Evolutionary conservation across 306 rosid genomes (phyloP), one percentile per base, ranked within the genome.

Genomic region (Alnus glutinosa): DNA sequence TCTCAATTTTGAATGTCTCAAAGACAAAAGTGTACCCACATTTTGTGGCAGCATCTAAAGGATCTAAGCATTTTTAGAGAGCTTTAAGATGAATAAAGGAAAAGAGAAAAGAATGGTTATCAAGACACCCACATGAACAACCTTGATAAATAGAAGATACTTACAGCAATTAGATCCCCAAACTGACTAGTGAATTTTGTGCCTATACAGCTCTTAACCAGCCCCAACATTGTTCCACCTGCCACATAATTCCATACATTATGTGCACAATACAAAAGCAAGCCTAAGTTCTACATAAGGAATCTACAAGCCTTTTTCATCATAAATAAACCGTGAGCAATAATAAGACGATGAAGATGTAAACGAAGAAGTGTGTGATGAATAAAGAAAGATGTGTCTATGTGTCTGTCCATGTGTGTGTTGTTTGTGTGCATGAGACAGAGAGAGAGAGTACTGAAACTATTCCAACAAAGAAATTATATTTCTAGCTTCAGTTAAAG

Each of bases 141-240:
- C 70, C 80, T 13, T 28, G 23, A 62, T 52, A 44, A 68, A 71
- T 8, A 37, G 66, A 76, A 81, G 67, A 84, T 72, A 83, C 99
- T 93, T 82, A 96, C 99, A 87, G 99, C 98, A 85, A 96, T 91
- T 68, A 96, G 81, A 86, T 96, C 97, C 57, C 99, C 99, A 51
- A 93, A 96, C 83, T 96, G 99, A 78, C 97, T 76, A 1, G 99
- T 96, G 79, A 96, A 96, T 76, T 96, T 96, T 79, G 99, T 96
- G 51, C 99, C 97, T 7, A 94, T 92, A 87, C 99, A 93, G 86
- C 99, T 93, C 84, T 90, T 96, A 14, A 96, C 97, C 76, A 96
- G 87, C 77, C 96, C 97, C 86, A 96, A 83, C 96, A 96, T 85
- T 78, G 92, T 82, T 72, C 79, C 82, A 80, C 98, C 99, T 96